These are phyloP conservation scores for Vachellia collinsii DNA, from an alignment of 306 rosid genomes.

Conservation along the genomic window DNA sequence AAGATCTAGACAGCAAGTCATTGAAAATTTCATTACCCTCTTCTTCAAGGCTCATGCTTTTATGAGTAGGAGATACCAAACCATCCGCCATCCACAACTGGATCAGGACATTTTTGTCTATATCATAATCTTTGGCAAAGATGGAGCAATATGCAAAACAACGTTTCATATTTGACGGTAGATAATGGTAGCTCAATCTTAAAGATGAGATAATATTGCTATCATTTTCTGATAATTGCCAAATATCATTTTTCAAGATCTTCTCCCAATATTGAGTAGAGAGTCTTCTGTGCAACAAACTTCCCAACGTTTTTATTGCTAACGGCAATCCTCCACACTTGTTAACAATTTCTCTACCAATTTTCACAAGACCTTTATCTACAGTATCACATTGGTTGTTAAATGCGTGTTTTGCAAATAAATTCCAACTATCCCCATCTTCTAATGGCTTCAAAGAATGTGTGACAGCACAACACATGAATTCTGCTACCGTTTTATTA, in stretches of 20 bases:
- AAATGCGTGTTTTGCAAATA: no score
- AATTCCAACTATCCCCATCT: no score
- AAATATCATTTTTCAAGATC: background rate
- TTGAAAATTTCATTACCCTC: background rate
- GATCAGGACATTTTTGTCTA: background rate
- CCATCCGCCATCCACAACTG: slow-evolving; percentile 22
- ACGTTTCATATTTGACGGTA: background rate
- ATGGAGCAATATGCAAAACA: slow-evolving; percentile 19
- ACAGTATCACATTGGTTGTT: no score
- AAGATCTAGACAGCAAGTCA: background rate
- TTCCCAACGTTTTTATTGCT: background rate
- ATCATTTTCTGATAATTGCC: background rate
- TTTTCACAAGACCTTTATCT: no score
- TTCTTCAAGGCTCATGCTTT: background rate
- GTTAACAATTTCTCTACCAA: no score
- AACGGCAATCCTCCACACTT: no score
- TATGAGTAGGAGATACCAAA: background rate
- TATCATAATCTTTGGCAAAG: background rate
- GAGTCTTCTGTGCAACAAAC: background rate
- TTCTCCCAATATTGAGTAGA: background rate
- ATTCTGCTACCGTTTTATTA: no score
- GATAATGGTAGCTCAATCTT: background rate
- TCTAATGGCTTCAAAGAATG: no score
- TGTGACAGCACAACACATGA: no score
- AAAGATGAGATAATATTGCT: background rate